Evolutionary conservation across 768 basidiomycete species (phyloP).

Genomic region (Neoboletus brunneissimus): DNA sequence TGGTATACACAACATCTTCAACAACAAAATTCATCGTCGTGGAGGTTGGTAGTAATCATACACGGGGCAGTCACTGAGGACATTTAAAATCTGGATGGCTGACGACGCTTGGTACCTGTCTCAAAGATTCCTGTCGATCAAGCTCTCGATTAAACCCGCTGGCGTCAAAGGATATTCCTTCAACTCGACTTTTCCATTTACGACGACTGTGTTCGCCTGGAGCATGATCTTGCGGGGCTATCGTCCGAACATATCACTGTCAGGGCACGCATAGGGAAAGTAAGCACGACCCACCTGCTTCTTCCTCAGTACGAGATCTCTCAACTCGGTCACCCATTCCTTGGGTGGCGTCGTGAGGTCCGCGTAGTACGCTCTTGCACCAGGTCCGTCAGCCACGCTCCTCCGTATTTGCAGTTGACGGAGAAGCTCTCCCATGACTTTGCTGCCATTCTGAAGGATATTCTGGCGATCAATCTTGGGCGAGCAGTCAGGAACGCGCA

Average conservation of each 20-base stretch:
- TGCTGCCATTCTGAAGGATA: constrained; percentile 62
- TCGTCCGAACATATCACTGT: neutral
- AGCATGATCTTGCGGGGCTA: constrained; percentile 85
- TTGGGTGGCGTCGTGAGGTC: constrained; percentile 68
- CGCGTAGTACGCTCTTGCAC: constrained; percentile 78
- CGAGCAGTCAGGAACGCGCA: neutral
- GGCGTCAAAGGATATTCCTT: constrained; percentile 76
- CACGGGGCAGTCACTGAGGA: neutral
- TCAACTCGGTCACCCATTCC: constrained; percentile 72
- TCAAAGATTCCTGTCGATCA: constrained; percentile 67
- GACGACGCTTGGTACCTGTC: neutral
- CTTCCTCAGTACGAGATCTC: constrained; percentile 75
- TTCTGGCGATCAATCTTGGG: constrained; percentile 67
- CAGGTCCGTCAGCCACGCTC: constrained; percentile 80
- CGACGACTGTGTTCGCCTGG: constrained; percentile 75
- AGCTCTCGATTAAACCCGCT: constrained; percentile 76
- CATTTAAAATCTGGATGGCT: too few species aligned
- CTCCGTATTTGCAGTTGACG: constrained; percentile 80
- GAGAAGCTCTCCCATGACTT: constrained; percentile 69
- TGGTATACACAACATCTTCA: too few species aligned
- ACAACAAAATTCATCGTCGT: neutral
- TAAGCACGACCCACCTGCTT: constrained; percentile 55
- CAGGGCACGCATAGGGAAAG: neutral
- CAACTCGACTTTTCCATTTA: constrained; percentile 63
- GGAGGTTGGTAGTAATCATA: neutral